Evolutionary conservation across 2,329 filamentous ascomycete species (phyloP).

Genomic region (Rhynchosporium secalis): DNA sequence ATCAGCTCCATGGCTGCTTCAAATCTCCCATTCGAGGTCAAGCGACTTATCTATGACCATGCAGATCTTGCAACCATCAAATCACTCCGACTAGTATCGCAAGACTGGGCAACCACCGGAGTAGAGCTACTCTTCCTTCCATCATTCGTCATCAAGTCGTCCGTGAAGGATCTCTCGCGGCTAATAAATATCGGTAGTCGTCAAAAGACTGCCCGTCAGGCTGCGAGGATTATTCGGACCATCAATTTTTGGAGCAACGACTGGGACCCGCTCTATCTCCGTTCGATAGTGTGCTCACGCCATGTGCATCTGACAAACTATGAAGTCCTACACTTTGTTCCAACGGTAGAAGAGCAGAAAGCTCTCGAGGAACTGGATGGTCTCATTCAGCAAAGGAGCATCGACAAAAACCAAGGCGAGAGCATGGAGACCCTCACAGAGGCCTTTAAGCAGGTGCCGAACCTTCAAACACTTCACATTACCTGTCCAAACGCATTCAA

Average conservation of each 20-base stretch:
- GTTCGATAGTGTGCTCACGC: slow-evolving; percentile 23
- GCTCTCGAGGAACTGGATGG: slow-evolving; percentile 26
- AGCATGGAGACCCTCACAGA: slow-evolving; percentile 3
- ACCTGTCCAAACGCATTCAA: slow-evolving; percentile 21
- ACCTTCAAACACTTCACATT: slow-evolving; percentile 17
- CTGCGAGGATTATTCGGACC: slow-evolving; percentile 20
- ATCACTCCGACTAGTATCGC: slow-evolving; percentile 22
- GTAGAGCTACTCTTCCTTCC: slow-evolving; percentile 41
- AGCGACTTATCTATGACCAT: slow-evolving; percentile 23
- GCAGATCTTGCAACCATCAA: slow-evolving; percentile 20
- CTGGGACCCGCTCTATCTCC: slow-evolving; percentile 23
- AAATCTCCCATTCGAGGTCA: slow-evolving; percentile 25
- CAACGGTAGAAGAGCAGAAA: slow-evolving; percentile 17
- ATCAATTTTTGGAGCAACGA: slow-evolving; percentile 22
- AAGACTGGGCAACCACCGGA: slow-evolving; percentile 23
- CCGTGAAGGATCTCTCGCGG: slow-evolving; percentile 44
- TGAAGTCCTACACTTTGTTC: slow-evolving; percentile 22
- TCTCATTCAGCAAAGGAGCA: slow-evolving; percentile 15
- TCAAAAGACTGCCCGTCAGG: slow-evolving; percentile 15
- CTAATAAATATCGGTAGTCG: slow-evolving; percentile 20
- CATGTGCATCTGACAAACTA: slow-evolving; percentile 18
- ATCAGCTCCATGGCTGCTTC: slow-evolving; percentile 13
- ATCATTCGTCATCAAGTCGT: slow-evolving; percentile 49
- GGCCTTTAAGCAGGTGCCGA: slow-evolving; percentile 18
- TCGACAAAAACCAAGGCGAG: slow-evolving; percentile 12